phyloP scores from a whole-genome alignment of 2,329 filamentous ascomycete species.

The Aureobasidium sp. region DNA sequence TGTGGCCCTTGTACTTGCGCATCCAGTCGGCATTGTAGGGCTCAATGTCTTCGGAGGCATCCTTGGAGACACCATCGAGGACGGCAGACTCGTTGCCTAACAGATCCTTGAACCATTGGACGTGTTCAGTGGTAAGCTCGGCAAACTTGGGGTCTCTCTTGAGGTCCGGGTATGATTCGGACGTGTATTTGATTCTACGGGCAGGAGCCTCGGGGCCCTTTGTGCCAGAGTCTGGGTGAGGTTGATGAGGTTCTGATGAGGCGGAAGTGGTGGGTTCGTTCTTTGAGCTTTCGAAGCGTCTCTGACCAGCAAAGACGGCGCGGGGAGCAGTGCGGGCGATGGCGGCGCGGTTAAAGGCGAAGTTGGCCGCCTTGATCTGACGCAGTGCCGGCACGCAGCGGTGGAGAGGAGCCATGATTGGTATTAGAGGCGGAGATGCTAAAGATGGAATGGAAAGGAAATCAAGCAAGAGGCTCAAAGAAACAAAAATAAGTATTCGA shows the following conservation, averaged over 20 bases:
- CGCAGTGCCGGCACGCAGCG: conserved; percentile 22
- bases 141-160: conserved; percentile 71
- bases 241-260: conserved; percentile 17
- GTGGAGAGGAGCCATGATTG: conserved; percentile 14
- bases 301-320: conserved; percentile 17
- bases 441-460: neutral
- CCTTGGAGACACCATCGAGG: conserved; percentile 70
- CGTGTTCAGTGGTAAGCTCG: conserved; percentile 66
- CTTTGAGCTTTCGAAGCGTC: conserved; percentile 24
- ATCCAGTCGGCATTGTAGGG: conserved; percentile 98
- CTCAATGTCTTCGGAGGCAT: conserved; percentile 73
- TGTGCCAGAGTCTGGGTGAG: conserved; percentile 21
- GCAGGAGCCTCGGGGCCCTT: conserved; percentile 21
- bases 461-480: neutral
- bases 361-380: conserved; percentile 26
- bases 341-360: conserved; percentile 21
- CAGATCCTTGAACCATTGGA: conserved; percentile 72
- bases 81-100: conserved; percentile 71
- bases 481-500: neutral
- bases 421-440: neutral
- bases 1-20: conserved; percentile 93
- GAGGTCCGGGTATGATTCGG: conserved; percentile 76
- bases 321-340: conserved; percentile 19
- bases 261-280: conserved; percentile 24
- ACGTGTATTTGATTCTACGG: conserved; percentile 62